phyloP scores from a whole-genome alignment of 805 yeast genomes.

The Cyberlindnera bimundalis region DNA sequence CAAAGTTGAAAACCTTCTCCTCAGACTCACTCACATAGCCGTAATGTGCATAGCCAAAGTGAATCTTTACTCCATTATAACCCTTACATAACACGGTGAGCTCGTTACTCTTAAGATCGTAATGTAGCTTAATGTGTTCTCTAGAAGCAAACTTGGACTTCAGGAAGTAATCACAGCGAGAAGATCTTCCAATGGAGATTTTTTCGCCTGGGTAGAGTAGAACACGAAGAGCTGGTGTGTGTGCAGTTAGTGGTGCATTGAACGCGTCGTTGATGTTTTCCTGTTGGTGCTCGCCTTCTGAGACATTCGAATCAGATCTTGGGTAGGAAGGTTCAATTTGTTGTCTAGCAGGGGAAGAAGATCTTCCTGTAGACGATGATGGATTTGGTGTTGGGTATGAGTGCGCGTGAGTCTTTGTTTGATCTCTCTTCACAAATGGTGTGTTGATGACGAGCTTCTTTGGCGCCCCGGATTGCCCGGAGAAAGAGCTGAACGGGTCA shows the following conservation, averaged over 20 bases:
- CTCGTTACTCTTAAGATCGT: constrained; percentile 36
- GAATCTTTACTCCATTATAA: constrained; percentile 71
- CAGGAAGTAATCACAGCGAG: constrained; percentile 46
- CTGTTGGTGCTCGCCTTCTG: background rate
- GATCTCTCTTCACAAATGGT: constrained; percentile 4
- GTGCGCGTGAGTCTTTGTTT: constrained; percentile 16
- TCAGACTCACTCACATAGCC: constrained; percentile 25
- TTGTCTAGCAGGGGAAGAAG: constrained; percentile 33
- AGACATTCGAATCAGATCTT: constrained; percentile 3
- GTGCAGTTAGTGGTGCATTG: background rate
- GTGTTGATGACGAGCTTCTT: constrained; percentile 7
- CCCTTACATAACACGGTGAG: constrained; percentile 71
- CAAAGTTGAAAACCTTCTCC: constrained; percentile 26
- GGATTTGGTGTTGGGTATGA: constrained; percentile 74
- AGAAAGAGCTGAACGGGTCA: constrained; percentile 21
- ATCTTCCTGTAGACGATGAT: constrained; percentile 48
- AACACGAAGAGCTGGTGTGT: constrained; percentile 16
- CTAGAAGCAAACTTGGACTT: constrained; percentile 62
- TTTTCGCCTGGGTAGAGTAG: constrained; percentile 20
- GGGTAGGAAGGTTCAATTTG: constrained; percentile 5
- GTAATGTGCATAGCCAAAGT: constrained; percentile 50
- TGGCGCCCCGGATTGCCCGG: constrained; percentile 5
- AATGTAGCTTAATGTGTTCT: constrained; percentile 54
- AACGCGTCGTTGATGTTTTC: constrained; percentile 4
- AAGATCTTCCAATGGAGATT: constrained; percentile 50